Conservation (phyloP, 2,329 filamentous ascomycete species). For the Talaromyces sp. region DNA sequence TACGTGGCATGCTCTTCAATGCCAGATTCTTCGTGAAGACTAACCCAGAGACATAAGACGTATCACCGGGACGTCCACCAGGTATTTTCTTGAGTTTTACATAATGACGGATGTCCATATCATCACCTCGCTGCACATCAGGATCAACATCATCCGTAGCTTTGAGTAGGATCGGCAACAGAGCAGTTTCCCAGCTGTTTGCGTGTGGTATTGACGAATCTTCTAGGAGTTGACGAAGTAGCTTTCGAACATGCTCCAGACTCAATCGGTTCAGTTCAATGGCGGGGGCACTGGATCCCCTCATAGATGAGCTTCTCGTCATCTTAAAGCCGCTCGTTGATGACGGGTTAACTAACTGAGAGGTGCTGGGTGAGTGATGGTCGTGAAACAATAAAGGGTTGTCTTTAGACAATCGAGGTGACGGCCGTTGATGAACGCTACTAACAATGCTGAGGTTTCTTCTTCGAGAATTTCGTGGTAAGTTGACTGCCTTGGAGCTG, state of each 20-base stretch:
- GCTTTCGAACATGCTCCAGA: slow-evolving; percentile 76
- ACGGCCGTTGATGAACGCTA: slow-evolving; percentile 63
- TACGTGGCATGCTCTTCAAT: slow-evolving; percentile 90
- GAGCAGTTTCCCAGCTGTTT: slow-evolving; percentile 78
- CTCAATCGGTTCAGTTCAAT: slow-evolving; percentile 83
- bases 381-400: slow-evolving; percentile 41
- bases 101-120: slow-evolving; percentile 96
- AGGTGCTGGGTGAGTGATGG: slow-evolving; percentile 35
- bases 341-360: slow-evolving; percentile 32
- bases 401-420: slow-evolving; percentile 63
- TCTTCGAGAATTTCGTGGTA: slow-evolving; percentile 61
- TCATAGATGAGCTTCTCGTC: slow-evolving; percentile 78
- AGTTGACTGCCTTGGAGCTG: slow-evolving; percentile 54
- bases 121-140: slow-evolving; percentile 81
- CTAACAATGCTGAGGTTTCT: slow-evolving; percentile 83
- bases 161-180: slow-evolving; percentile 82
- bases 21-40: slow-evolving; percentile 97
- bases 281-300: slow-evolving; percentile 66
- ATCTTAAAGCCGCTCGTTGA: slow-evolving; percentile 44
- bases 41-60: slow-evolving; percentile 91
- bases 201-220: slow-evolving; percentile 70
- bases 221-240: slow-evolving; percentile 75
- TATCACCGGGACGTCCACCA: slow-evolving; percentile 82
- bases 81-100: slow-evolving; percentile 97
- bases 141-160: slow-evolving; percentile 94